phyloP scores from a whole-genome alignment of 495 filamentous ascomycete genomes.

The Neurospora terricola region DNA sequence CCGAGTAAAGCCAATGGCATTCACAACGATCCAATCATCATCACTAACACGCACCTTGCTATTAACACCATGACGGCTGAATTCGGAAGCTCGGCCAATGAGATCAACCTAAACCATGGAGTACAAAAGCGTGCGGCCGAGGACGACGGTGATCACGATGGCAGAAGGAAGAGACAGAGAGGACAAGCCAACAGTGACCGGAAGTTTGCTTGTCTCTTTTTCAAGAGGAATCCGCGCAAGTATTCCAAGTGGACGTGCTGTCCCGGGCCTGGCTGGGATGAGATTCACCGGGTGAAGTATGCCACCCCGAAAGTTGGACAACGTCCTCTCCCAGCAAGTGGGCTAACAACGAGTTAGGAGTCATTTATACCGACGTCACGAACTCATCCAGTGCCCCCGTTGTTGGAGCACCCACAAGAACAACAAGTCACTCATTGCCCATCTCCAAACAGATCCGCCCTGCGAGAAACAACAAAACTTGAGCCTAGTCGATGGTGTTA shows the following conservation, averaged over 20 bases:
- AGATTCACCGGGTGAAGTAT: conserved; percentile 27
- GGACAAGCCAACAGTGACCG: background rate
- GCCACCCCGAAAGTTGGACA: background rate
- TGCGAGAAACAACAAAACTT: conserved; percentile 10
- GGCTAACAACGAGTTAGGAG: conserved; percentile 9
- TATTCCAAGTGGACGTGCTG: conserved; percentile 24
- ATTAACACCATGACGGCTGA: background rate
- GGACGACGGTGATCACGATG: conserved; percentile 9
- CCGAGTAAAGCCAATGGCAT: no score
- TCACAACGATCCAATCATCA: no score
- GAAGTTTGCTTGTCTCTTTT: conserved; percentile 26
- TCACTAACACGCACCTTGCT: background rate
- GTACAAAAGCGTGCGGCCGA: background rate
- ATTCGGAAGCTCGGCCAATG: background rate
- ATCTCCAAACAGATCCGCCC: conserved; percentile 20
- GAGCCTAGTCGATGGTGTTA: conserved; percentile 15
- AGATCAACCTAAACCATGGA: background rate
- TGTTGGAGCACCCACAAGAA: conserved; percentile 19
- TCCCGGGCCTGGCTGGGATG: conserved; percentile 24
- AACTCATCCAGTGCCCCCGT: conserved; percentile 18
- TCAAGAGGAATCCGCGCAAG: conserved; percentile 21
- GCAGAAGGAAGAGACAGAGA: conserved; percentile 15
- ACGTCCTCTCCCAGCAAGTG: background rate
- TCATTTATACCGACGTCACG: conserved; percentile 21
- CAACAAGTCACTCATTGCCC: conserved; percentile 9